Conservation (phyloP, 176 grass and related monocot genomes). For the Oryza meyeriana region DNA sequence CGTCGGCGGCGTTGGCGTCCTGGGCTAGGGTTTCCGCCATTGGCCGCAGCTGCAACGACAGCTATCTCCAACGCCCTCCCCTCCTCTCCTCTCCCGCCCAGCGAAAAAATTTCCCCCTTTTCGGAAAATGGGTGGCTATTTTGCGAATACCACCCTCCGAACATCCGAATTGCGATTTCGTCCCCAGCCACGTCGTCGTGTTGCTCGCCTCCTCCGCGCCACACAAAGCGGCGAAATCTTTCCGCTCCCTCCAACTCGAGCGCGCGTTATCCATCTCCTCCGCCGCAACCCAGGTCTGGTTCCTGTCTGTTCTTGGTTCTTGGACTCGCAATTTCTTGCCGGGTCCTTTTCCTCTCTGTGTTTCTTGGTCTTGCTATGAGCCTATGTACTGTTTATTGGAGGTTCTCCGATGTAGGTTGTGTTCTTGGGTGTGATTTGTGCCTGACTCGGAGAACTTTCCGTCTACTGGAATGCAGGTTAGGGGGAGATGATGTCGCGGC, state of each 20-base stretch:
- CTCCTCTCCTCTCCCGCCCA: not conserved
- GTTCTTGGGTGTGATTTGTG: not conserved
- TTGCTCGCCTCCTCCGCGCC: not conserved
- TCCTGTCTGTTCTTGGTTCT: not conserved
- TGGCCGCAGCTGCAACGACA: not conserved
- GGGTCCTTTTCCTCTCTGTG: too few species aligned
- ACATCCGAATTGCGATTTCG: not conserved
- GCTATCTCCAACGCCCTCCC: not conserved
- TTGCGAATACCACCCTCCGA: not conserved
- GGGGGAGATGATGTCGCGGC: constrained; percentile 27
- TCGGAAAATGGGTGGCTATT: not conserved
- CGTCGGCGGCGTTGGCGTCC: not conserved
- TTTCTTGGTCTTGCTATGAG: not conserved
- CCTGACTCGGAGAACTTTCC: not conserved
- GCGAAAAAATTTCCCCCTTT: not conserved
- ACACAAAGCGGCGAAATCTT: not conserved
- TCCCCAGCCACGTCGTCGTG: not conserved
- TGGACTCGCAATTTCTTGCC: not conserved
- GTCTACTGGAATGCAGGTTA: not conserved
- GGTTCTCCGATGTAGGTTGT: not conserved
- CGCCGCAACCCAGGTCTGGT: not conserved
- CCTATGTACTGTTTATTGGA: not conserved
- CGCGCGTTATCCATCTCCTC: not conserved
- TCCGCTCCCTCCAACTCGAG: not conserved
- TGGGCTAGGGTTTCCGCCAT: constrained; percentile 56